Evolutionary conservation across 805 yeast genomes (phyloP).

Genomic region (Zygoascus ofunaensis): DNA sequence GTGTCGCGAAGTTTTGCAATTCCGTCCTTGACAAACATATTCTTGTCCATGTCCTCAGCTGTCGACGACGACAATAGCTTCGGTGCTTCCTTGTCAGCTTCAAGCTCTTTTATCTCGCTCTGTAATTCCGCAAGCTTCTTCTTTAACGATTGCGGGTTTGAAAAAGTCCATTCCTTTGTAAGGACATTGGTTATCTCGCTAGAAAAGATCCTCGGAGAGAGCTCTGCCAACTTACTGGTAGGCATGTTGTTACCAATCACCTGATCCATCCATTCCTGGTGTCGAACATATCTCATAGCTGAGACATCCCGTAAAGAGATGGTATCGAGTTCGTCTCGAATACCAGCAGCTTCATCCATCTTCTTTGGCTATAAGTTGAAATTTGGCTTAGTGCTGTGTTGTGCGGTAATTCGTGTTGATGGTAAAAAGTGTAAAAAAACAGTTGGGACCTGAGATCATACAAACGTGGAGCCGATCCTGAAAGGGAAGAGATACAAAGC

Average conservation of each 20-base stretch:
- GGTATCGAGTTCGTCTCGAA: slow-evolving; percentile 34
- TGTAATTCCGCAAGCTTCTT: slow-evolving; percentile 15
- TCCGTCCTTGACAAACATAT: slow-evolving; percentile 17
- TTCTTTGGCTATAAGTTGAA: no score
- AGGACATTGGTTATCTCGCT: neutral
- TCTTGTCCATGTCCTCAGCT: slow-evolving; percentile 12
- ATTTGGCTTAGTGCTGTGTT: no score
- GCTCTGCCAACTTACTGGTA: slow-evolving; percentile 1
- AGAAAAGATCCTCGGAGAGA: slow-evolving; percentile 13
- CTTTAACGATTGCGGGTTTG: slow-evolving; percentile 14
- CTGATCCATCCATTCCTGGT: slow-evolving; percentile 38
- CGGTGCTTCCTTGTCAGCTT: slow-evolving; percentile 7
- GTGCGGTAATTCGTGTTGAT: no score
- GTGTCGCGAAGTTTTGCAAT: slow-evolving; percentile 24
- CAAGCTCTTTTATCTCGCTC: slow-evolving; percentile 21
- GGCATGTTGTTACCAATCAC: slow-evolving; percentile 28
- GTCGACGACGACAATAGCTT: neutral
- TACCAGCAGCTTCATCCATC: slow-evolving; percentile 28
- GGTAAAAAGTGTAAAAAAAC: no score
- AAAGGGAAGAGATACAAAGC: no score
- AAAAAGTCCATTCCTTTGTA: slow-evolving; percentile 11
- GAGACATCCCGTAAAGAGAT: slow-evolving; percentile 35
- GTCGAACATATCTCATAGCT: slow-evolving; percentile 33
- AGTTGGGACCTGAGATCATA: no score
- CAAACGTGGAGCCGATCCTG: no score